These are phyloP conservation scores for Yarrowia yakushimensis DNA, from an alignment of 805 yeast genomes.

Conservation along the genomic window DNA sequence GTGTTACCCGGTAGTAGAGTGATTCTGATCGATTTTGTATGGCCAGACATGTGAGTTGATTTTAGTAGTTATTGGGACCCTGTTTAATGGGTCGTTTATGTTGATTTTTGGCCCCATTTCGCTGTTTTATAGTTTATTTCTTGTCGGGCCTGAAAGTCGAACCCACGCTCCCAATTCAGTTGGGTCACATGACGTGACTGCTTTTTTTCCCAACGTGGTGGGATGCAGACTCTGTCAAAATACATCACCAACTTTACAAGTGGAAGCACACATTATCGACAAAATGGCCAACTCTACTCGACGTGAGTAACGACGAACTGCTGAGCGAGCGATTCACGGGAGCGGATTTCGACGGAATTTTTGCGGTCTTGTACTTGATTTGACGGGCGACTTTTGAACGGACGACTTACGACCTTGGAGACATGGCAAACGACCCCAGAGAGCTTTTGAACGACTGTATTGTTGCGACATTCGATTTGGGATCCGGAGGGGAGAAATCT, in stretches of 20 bases:
- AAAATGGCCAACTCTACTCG: slow-evolving; percentile 24
- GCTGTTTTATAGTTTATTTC: no score
- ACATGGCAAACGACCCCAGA: not conserved
- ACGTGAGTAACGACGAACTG: slow-evolving; percentile 17
- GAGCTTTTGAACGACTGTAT: not conserved
- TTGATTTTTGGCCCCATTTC: no score
- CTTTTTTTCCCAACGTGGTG: slow-evolving; percentile 16
- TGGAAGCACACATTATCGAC: slow-evolving; percentile 24
- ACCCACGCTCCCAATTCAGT: not conserved
- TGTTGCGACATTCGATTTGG: not conserved
- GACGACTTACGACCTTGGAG: not conserved
- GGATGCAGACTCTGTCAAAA: slow-evolving; percentile 24
- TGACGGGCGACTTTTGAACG: not conserved
- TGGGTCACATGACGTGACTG: slow-evolving; percentile 24
- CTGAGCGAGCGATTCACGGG: not conserved
- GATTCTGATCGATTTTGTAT: no score
- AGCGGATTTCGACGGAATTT: not conserved
- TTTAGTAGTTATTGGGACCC: no score
- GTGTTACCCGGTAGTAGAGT: no score
- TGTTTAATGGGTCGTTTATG: no score
- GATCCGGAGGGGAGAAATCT: not conserved
- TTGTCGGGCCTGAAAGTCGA: not conserved
- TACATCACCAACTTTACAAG: slow-evolving; percentile 19
- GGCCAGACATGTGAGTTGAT: no score
- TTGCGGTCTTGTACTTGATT: not conserved